Conservation (phyloP, 805 yeast species). For the Blastobotrys muscicola region DNA sequence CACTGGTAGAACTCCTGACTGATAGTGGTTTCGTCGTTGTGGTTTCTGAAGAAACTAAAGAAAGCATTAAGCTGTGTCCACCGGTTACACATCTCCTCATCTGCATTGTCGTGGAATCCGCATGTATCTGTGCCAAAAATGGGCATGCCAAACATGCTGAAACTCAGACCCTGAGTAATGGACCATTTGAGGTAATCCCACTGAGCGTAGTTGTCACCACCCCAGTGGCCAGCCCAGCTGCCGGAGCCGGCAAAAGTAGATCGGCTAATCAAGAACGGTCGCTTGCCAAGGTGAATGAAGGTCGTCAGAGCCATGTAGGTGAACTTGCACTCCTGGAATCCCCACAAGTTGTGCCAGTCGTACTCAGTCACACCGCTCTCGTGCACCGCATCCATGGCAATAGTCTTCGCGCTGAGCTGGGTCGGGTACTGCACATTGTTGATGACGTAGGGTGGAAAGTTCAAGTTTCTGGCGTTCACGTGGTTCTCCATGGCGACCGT, state of each 20-base stretch:
- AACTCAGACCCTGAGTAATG: slow-evolving; percentile 74
- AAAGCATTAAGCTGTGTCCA: slow-evolving; percentile 31
- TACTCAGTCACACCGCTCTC: slow-evolving; percentile 76
- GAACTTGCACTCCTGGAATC: slow-evolving; percentile 65
- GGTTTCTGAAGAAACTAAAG: slow-evolving; percentile 30
- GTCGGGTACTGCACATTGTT: slow-evolving; percentile 20
- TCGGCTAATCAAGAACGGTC: slow-evolving; percentile 83
- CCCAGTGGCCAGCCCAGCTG: slow-evolving; percentile 86
- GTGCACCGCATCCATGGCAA: slow-evolving; percentile 72
- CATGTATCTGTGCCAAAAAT: slow-evolving; percentile 94
- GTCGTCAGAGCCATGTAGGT: slow-evolving; percentile 56
- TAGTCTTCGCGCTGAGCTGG: slow-evolving; percentile 78
- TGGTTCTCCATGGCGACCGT: slow-evolving; percentile 1
- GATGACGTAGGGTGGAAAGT: slow-evolving; percentile 30
- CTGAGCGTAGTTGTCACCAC: slow-evolving; percentile 86
- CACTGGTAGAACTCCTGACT: slow-evolving; percentile 29
- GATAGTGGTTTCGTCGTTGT: slow-evolving; percentile 22
- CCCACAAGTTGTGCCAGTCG: slow-evolving; percentile 78
- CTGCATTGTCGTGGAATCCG: slow-evolving; percentile 76
- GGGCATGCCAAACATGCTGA: slow-evolving; percentile 75
- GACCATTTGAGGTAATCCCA: slow-evolving; percentile 79
- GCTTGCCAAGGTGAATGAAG: slow-evolving; percentile 36
- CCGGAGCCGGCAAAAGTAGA: slow-evolving; percentile 86
- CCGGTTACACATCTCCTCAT: slow-evolving; percentile 47
- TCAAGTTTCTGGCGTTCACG: slow-evolving; percentile 24